phyloP scores from a whole-genome alignment of 2,329 filamentous ascomycete species.

The Phaeophleospora eucalypticola region DNA sequence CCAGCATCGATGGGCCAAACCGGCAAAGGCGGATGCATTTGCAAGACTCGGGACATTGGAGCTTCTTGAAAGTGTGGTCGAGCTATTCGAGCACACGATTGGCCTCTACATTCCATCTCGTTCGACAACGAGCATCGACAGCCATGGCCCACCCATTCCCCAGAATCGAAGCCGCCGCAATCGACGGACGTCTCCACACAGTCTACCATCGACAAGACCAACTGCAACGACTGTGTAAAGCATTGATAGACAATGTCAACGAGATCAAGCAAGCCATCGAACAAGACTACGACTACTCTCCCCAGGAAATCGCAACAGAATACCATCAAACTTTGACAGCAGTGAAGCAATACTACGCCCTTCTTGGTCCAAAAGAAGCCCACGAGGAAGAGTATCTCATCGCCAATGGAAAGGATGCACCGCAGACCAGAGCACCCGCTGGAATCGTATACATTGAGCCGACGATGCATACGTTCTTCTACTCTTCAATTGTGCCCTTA shows the following conservation, averaged over 20 bases:
- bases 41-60: no score
- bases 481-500: slow-evolving; percentile 42
- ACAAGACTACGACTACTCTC: slow-evolving; percentile 36
- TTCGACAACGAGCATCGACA: no score
- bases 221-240: slow-evolving; percentile 41
- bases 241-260: slow-evolving; percentile 34
- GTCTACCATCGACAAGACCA: slow-evolving; percentile 46
- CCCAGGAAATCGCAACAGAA: slow-evolving; percentile 41
- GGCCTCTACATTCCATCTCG: no score
- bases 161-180: slow-evolving; percentile 39
- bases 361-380: slow-evolving; percentile 38
- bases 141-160: slow-evolving; percentile 29
- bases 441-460: slow-evolving; percentile 50
- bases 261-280: slow-evolving; percentile 40
- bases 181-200: slow-evolving; percentile 45
- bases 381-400: slow-evolving; percentile 43
- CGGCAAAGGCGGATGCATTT: no score
- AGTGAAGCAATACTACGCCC: slow-evolving; percentile 39
- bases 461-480: slow-evolving; percentile 47
- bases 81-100: no score
- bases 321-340: slow-evolving; percentile 39
- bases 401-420: slow-evolving; percentile 38
- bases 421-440: slow-evolving; percentile 31
- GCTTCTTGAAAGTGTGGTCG: no score
- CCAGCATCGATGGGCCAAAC: no score